Evolutionary conservation across 306 rosid genomes (phyloP), one percentile per base, ranked within the genome.

Genomic region (Dryas alaskensis): DNA sequence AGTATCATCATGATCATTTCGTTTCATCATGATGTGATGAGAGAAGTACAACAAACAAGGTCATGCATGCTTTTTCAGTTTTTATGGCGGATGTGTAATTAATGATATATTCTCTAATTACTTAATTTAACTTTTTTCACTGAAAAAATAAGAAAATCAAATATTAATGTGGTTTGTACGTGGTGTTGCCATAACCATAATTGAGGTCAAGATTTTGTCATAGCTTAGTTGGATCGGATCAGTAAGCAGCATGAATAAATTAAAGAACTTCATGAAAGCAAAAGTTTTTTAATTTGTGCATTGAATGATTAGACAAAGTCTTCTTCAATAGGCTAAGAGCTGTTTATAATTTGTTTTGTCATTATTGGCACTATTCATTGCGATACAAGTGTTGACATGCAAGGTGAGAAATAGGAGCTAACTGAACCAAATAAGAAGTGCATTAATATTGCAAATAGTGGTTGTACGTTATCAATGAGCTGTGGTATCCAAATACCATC

Each of bases 1-100:
- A 54, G 42, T 12, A 40, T 40, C 16, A 69, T 39, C 74, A 69
- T 69, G n/a, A 69, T 69, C 61, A 44, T 69, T 39, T 69, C 4
- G 40, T 53, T 70, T 25, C 63, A 46, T 53, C 17, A 17, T 8
- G 51, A 19, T 54, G 37, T 55, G 64, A n/a, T 44, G 8, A 17
- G 17, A 70, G 52, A 54, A 19, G 52, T 70, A 54, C 64, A 42
- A 54, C 42, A 70, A 53, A 54, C 64, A 54, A 53, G 53, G 57
- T 25, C 45, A 44, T 45, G 37, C 37, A 45, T 39, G 16, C 55
- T 71, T 57, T 57, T 71, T 16, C 45, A 2, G 22, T 6, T 13
- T 45, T 19, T 43, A 4, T 49, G 22, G 65, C 44, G 11, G 10
- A 37, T 61, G 17, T 61, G 13, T 7, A 1, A 22, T 71, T 40